phyloP scores from a whole-genome alignment of 495 filamentous ascomycete genomes.

The Coniosporium apollinis region DNA sequence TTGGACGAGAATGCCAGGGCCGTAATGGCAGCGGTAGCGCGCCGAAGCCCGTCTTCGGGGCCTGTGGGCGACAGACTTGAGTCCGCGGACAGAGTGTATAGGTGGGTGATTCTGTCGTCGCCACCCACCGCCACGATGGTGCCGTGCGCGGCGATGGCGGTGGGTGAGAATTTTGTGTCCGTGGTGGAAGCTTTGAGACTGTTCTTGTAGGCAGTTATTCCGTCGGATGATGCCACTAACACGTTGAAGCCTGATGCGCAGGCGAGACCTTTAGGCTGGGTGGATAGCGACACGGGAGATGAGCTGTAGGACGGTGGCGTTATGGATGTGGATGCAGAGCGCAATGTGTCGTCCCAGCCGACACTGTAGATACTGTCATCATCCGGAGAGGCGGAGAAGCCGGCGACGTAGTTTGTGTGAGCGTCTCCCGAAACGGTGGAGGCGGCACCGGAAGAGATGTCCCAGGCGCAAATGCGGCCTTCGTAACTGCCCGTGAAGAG shows the following conservation, averaged over 20 bases:
- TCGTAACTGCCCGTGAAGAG: constrained; percentile 85
- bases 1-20: constrained; percentile 62
- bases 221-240: constrained; percentile 47
- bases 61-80: constrained; percentile 26
- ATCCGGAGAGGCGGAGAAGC: constrained; percentile 39
- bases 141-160: constrained; percentile 49
- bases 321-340: constrained; percentile 43
- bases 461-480: constrained; percentile 71
- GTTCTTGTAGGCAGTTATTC: constrained; percentile 47
- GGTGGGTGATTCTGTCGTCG: constrained; percentile 50
- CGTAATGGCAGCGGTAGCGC: constrained; percentile 40
- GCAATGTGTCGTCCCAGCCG: constrained; percentile 89
- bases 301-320: constrained; percentile 29
- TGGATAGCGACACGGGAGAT: no score
- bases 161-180: constrained; percentile 38
- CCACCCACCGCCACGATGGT: constrained; percentile 57
- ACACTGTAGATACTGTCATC: constrained; percentile 57
- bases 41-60: constrained; percentile 28
- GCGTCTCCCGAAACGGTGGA: constrained; percentile 54
- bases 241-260: constrained; percentile 28
- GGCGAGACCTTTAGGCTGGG: constrained; percentile 43
- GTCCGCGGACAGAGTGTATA: constrained; percentile 44
- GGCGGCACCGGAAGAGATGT: constrained; percentile 47
- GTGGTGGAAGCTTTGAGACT: constrained; percentile 36
- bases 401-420: constrained; percentile 70